phyloP scores from a whole-genome alignment of 306 rosid genomes.

The Sindora glabra region DNA sequence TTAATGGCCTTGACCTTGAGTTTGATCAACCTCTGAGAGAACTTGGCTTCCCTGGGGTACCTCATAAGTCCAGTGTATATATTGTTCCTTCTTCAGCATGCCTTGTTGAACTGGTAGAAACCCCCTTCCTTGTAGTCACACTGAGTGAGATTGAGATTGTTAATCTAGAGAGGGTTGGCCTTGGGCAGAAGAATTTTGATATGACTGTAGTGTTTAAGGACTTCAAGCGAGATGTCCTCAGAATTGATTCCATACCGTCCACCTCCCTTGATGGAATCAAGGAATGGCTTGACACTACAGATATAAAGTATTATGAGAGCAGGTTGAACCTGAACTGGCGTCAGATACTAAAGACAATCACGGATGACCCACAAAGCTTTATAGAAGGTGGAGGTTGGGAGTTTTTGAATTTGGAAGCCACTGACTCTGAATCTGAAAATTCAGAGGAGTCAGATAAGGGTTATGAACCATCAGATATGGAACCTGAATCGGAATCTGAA shows the following conservation, averaged over 20 bases:
- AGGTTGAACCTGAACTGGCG: constrained; percentile 94
- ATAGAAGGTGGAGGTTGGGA: constrained; percentile 98
- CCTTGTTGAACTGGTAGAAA: constrained; percentile 88
- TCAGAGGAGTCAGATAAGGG: constrained; percentile 88
- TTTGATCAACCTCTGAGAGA: constrained; percentile 97
- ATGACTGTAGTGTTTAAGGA: constrained; percentile 89
- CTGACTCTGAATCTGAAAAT: constrained; percentile 80
- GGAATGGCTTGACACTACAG: constrained; percentile 95
- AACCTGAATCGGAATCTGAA: constrained; percentile 83
- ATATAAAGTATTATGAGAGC: constrained; percentile 90
- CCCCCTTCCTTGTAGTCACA: constrained; percentile 85
- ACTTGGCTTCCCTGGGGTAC: constrained; percentile 96
- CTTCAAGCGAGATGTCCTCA: constrained; percentile 81
- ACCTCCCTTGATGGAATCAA: constrained; percentile 85
- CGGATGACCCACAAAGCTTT: constrained; percentile 88
- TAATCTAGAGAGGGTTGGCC: constrained; percentile 92
- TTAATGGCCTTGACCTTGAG: constrained; percentile 69
- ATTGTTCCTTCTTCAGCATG: constrained; percentile 87
- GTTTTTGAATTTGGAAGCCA: constrained; percentile 83
- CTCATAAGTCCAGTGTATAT: constrained; percentile 77
- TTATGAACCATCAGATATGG: constrained; percentile 75
- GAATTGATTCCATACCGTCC: constrained; percentile 89
- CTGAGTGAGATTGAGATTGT: constrained; percentile 91
- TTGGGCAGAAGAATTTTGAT: constrained; percentile 98
- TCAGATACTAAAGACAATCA: constrained; percentile 88